These are phyloP conservation scores for Arachnomyces sp. DNA, from an alignment of 2,329 filamentous ascomycete genomes.

Conservation along the genomic window DNA sequence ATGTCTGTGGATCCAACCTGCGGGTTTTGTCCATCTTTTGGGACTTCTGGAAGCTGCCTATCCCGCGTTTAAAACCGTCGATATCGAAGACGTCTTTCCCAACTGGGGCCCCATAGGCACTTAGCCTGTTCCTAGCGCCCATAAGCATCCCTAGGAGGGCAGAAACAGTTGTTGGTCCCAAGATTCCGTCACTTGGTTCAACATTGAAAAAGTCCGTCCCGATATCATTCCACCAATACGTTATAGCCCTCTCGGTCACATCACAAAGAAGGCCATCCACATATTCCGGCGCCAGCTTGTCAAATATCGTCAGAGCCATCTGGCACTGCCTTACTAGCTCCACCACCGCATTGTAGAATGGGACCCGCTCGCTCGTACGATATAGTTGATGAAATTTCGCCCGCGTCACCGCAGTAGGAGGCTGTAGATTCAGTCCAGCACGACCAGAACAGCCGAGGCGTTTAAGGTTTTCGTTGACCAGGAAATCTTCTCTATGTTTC, in stretches of 20 bases:
- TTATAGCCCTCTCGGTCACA: conserved; percentile 78
- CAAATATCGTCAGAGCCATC: conserved; percentile 77
- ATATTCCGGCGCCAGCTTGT: conserved; percentile 77
- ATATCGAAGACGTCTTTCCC: conserved; percentile 89
- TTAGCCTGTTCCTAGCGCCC: conserved; percentile 80
- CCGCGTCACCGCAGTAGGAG: conserved; percentile 70
- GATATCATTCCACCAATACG: conserved; percentile 93
- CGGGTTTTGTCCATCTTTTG: conserved; percentile 71
- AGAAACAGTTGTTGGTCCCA: conserved; percentile 85
- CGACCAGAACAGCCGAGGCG: conserved; percentile 84
- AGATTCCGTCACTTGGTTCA: conserved; percentile 83
- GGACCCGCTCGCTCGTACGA: conserved; percentile 72
- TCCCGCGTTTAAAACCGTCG: conserved; percentile 69
- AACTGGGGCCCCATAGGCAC: conserved; percentile 74
- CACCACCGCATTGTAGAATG: conserved; percentile 67
- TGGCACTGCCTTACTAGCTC: conserved; percentile 91
- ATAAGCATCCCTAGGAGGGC: conserved; percentile 80
- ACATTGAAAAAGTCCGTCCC: conserved; percentile 86
- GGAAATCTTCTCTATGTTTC: conserved; percentile 72
- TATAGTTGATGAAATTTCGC: conserved; percentile 91
- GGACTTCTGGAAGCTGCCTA: conserved; percentile 81
- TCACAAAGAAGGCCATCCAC: conserved; percentile 90
- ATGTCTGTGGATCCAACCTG: conserved; percentile 71
- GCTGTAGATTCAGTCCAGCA: conserved; percentile 70
- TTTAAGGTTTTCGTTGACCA: conserved; percentile 92